These are phyloP conservation scores for Fragaria vesca DNA, from an alignment of 306 rosid genomes.

Conservation along the genomic window DNA sequence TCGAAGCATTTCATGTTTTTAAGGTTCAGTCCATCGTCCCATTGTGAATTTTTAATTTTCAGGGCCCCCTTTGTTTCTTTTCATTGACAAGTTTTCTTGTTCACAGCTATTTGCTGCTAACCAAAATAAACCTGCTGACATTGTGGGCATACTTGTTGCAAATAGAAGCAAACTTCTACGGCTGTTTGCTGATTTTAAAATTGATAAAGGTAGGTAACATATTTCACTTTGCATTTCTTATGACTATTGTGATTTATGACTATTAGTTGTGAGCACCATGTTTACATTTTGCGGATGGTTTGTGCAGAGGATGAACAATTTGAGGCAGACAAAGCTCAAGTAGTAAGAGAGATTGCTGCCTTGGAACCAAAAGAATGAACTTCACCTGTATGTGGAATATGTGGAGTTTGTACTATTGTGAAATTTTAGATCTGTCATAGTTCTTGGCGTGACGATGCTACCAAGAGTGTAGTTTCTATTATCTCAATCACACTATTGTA, in stretches of 20 bases:
- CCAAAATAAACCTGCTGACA: constrained; percentile 85
- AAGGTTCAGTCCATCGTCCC: constrained; percentile 48
- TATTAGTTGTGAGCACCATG: constrained; percentile 21
- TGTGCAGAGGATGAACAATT: constrained; percentile 88
- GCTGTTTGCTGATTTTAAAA: constrained; percentile 85
- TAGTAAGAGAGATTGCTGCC: constrained; percentile 86
- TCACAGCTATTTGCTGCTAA: constrained; percentile 92
- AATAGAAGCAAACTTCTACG: constrained; percentile 90
- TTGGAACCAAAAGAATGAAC: constrained; percentile 47
- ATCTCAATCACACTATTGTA: constrained; percentile 38
- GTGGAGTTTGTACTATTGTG: constrained; percentile 30
- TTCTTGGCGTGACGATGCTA: constrained; percentile 21
- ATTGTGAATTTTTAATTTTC: constrained; percentile 14
- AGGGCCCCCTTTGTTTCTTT: constrained; percentile 9
- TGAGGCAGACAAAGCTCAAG: constrained; percentile 97
- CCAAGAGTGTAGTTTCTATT: constrained; percentile 20
- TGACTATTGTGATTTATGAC: constrained; percentile 8
- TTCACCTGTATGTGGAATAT: constrained; percentile 8
- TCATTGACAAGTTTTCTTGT: constrained; percentile 27
- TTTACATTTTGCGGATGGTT: constrained; percentile 20
- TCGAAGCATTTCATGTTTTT: constrained; percentile 95
- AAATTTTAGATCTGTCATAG: constrained; percentile 37
- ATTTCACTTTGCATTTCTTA: constrained; percentile 2
- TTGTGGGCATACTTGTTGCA: constrained; percentile 72
- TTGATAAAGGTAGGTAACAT: constrained; percentile 63